Evolutionary conservation across 2,329 filamentous ascomycete genomes (phyloP).

Genomic region (Daldinia eschscholtzii): DNA sequence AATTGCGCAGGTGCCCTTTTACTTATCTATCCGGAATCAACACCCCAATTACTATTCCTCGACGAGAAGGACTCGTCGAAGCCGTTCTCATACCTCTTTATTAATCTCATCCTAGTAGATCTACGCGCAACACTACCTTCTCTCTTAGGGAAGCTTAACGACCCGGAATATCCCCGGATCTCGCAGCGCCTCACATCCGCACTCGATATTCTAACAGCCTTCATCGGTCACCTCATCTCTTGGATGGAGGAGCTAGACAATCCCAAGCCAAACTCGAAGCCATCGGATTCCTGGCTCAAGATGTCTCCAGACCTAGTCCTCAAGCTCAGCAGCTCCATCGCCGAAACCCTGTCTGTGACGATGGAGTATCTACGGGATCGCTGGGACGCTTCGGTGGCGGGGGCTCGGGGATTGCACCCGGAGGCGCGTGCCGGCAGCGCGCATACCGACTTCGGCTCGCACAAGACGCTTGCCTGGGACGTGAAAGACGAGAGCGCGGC

Average conservation of each 20-base stretch:
- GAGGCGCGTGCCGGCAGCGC: constrained; percentile 62
- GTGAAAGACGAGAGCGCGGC: constrained; percentile 61
- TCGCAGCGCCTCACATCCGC: constrained; percentile 69
- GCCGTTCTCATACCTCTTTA: constrained; percentile 71
- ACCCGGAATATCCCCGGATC: constrained; percentile 62
- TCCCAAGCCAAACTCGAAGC: constrained; percentile 33
- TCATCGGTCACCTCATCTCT: constrained; percentile 69
- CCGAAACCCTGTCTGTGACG: constrained; percentile 72
- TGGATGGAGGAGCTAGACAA: constrained; percentile 63
- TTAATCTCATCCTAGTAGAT: constrained; percentile 75
- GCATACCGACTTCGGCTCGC: constrained; percentile 60
- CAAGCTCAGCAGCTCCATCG: constrained; percentile 70
- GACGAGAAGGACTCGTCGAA: constrained; percentile 59
- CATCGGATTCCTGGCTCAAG: constrained; percentile 52
- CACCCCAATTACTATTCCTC: constrained; percentile 66
- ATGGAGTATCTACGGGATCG: constrained; percentile 76
- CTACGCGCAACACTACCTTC: constrained; percentile 72
- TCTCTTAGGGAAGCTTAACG: constrained; percentile 70
- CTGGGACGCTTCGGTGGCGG: constrained; percentile 76
- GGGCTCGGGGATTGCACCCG: constrained; percentile 71
- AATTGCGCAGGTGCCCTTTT: constrained; percentile 70
- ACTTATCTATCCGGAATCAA: constrained; percentile 63
- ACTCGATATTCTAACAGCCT: constrained; percentile 72
- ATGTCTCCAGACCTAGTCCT: constrained; percentile 71
- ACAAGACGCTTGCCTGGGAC: constrained; percentile 70